Conservation (phyloP, 2,329 filamentous ascomycete genomes). For the Paradendryphiella salina region DNA sequence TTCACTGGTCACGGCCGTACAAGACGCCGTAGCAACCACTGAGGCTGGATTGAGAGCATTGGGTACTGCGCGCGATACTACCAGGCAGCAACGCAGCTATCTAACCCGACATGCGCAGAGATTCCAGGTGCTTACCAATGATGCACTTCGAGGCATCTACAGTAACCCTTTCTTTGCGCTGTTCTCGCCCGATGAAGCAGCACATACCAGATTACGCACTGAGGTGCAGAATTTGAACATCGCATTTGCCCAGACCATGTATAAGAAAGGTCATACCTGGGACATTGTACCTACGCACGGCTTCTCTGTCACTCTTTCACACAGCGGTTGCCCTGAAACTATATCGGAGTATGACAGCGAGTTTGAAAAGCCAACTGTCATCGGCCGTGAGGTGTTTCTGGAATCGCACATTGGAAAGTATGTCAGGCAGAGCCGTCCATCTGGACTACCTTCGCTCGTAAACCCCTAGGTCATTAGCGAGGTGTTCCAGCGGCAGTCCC, state of each 20-base stretch:
- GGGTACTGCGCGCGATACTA: slow-evolving; percentile 24
- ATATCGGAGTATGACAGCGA: slow-evolving; percentile 14
- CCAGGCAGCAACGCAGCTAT: slow-evolving; percentile 27
- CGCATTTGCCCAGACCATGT: slow-evolving; percentile 32
- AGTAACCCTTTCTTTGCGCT: slow-evolving; percentile 29
- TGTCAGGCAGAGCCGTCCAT: slow-evolving; percentile 24
- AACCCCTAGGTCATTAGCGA: slow-evolving; percentile 29
- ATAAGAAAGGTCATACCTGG: slow-evolving; percentile 32
- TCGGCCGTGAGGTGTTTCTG: slow-evolving; percentile 22
- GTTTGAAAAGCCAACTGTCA: slow-evolving; percentile 12
- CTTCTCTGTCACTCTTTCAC: neutral
- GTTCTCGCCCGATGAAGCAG: slow-evolving; percentile 6
- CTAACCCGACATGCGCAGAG: slow-evolving; percentile 25
- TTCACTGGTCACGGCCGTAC: slow-evolving; percentile 23
- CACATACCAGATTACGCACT: slow-evolving; percentile 39
- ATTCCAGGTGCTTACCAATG: slow-evolving; percentile 26
- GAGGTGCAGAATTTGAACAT: slow-evolving; percentile 35
- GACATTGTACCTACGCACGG: slow-evolving; percentile 14
- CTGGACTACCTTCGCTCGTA: slow-evolving; percentile 26
- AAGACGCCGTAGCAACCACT: slow-evolving; percentile 19
- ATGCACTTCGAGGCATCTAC: slow-evolving; percentile 30
- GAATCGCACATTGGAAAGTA: slow-evolving; percentile 18
- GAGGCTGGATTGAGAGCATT: slow-evolving; percentile 20
- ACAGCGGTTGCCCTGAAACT: neutral
- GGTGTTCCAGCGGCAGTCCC: slow-evolving; percentile 30